Evolutionary conservation across 257 asterid species (phyloP).

Genomic region (Vinca minor): DNA sequence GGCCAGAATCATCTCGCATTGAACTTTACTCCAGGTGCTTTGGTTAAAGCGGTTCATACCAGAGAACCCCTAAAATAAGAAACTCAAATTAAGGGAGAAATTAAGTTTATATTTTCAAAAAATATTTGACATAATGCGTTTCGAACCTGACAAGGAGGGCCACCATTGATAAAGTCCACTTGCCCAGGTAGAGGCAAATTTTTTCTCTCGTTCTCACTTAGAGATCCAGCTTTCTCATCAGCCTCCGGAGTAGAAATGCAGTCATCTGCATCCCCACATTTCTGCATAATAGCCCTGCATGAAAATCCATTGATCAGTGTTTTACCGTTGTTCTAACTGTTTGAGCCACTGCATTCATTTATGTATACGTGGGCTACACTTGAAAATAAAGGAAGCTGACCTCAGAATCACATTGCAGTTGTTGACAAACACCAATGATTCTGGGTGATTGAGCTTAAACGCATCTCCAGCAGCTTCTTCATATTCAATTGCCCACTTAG

Average conservation of each 20-base stretch:
- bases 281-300: slow-evolving; percentile 84
- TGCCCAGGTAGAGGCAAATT: too few relatives aligned
- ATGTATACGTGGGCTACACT: too few relatives aligned
- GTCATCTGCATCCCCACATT: slow-evolving; percentile 79
- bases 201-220: slow-evolving; percentile 48
- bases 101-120: slow-evolving; percentile 6
- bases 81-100: slow-evolving; percentile 17
- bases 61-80: slow-evolving; percentile 72
- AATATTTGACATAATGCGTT: slow-evolving; percentile 9
- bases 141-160: too few relatives aligned
- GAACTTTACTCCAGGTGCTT: too few relatives aligned
- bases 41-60: slow-evolving; percentile 93
- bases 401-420: too few relatives aligned
- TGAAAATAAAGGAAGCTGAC: slow-evolving; percentile 22
- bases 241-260: slow-evolving; percentile 92
- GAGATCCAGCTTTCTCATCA: slow-evolving; percentile 51
- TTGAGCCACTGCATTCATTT: not conserved
- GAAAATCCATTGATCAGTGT: slow-evolving; percentile 23
- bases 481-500: slow-evolving; percentile 99
- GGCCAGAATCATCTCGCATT: too few relatives aligned
- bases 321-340: not conserved
- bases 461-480: too few relatives aligned
- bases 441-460: too few relatives aligned
- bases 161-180: too few relatives aligned
- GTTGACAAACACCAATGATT: too few relatives aligned